These are phyloP conservation scores for Monilinia vaccinii-corymbosi DNA, from an alignment of 2,329 filamentous ascomycete genomes.

Conservation along the genomic window DNA sequence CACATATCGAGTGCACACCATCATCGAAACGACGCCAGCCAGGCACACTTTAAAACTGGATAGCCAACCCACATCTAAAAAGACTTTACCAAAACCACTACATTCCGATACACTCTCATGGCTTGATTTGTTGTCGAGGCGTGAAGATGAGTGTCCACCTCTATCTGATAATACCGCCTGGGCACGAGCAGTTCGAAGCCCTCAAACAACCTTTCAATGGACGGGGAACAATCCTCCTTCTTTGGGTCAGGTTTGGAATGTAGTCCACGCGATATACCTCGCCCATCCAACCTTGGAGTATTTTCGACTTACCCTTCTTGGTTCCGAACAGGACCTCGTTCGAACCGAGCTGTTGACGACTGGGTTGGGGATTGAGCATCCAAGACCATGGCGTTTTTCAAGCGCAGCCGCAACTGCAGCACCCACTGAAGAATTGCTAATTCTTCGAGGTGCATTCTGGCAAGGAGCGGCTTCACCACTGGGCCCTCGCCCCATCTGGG, in stretches of 20 bases:
- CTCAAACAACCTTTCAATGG: conserved; percentile 30
- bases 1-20: conserved; percentile 17
- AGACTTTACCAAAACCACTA: conserved; percentile 20
- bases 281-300: conserved; percentile 28
- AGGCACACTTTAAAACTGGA: conserved; percentile 12
- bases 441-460: conserved; percentile 55
- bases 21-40: conserved; percentile 9
- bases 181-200: conserved; percentile 28
- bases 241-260: conserved; percentile 32
- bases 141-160: conserved; percentile 15
- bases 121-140: conserved; percentile 22
- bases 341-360: conserved; percentile 28
- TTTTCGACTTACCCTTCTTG: conserved; percentile 30
- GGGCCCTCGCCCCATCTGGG: conserved; percentile 55
- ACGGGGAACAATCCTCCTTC: conserved; percentile 25
- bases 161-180: conserved; percentile 32
- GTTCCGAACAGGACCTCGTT: conserved; percentile 24
- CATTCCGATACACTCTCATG: conserved; percentile 27
- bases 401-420: not conserved
- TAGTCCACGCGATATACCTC: conserved; percentile 32
- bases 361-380: conserved; percentile 18
- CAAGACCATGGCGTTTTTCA: conserved; percentile 11
- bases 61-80: conserved; percentile 9
- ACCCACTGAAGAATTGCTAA: conserved; percentile 32
- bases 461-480: conserved; percentile 61